phyloP scores from a whole-genome alignment of 139 green algal genomes.

The Tetradesmus lagerheimii region DNA sequence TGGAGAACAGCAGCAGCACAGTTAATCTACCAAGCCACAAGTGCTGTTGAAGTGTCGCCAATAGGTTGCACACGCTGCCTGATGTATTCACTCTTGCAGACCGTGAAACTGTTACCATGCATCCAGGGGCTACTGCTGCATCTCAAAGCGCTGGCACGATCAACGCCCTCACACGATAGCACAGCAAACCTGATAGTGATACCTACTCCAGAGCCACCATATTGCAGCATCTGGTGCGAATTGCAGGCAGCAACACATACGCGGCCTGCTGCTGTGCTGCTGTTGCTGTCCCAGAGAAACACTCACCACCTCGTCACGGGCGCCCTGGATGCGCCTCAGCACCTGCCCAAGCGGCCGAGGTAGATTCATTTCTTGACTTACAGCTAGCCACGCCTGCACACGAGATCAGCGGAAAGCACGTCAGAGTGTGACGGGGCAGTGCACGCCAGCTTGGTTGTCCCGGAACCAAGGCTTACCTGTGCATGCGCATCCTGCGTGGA shows the following conservation, averaged over 20 bases:
- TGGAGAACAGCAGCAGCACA: background rate
- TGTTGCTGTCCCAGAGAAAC: background rate
- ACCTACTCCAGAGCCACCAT: no score
- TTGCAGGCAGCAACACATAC: no score
- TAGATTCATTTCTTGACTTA: conserved; percentile 89
- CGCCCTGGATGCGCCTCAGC: conserved; percentile 77
- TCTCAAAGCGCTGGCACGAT: no score
- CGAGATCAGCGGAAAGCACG: background rate
- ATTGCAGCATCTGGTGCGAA: no score
- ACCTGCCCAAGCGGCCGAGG: conserved; percentile 74
- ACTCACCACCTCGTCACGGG: conserved; percentile 92
- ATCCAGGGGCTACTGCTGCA: no score
- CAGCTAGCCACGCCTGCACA: conserved; percentile 80
- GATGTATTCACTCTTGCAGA: no score
- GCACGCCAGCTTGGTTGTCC: background rate
- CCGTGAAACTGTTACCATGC: no score
- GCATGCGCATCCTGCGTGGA: conserved; percentile 60
- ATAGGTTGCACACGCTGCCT: no score
- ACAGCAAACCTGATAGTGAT: no score
- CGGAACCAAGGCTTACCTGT: background rate
- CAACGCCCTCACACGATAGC: no score
- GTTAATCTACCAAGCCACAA: background rate
- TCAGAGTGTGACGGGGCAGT: background rate
- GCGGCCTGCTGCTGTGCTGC: background rate
- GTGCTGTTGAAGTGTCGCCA: background rate